Evolutionary conservation across 148 eudicot genomes (phyloP).

Genomic region (Vaccinium myrtillus): DNA sequence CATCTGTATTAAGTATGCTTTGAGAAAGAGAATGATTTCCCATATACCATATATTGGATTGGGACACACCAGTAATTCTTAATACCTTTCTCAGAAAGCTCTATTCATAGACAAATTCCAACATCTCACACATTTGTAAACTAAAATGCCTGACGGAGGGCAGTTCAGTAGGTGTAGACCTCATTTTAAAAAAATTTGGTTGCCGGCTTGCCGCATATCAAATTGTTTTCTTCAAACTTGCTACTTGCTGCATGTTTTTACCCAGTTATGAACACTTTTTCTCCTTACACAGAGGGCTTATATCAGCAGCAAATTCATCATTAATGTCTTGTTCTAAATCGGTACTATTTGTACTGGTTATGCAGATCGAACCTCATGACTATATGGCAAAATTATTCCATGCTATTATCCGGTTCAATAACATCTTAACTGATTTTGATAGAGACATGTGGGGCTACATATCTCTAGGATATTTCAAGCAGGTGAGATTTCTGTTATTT

Average conservation of each 20-base stretch:
- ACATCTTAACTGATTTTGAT: conserved; percentile 76
- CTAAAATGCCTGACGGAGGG: neutral
- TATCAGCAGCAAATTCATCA: neutral
- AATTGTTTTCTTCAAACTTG: neutral
- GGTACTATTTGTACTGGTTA: neutral
- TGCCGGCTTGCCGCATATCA: neutral
- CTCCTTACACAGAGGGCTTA: neutral
- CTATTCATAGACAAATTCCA: neutral
- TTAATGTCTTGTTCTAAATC: conserved; percentile 2
- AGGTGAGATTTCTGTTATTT: conserved; percentile 43
- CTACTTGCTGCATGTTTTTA: neutral
- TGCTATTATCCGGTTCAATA: conserved; percentile 71
- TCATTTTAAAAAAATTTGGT: too few species aligned
- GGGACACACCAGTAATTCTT: neutral
- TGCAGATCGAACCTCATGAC: conserved; percentile 97
- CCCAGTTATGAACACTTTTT: neutral
- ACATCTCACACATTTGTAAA: neutral
- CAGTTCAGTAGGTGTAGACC: neutral
- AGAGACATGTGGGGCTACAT: conserved; percentile 92
- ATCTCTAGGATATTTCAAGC: conserved; percentile 83
- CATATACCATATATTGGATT: neutral
- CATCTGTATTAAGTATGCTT: neutral
- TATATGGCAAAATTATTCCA: conserved; percentile 92
- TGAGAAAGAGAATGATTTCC: neutral
- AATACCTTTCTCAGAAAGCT: neutral